Percentiles rank a stretch among this genome's conserved stretches.
phyloP scores from a whole-genome alignment of 73 alveolate genomes.

The Paraurostyla sp. region DNA sequence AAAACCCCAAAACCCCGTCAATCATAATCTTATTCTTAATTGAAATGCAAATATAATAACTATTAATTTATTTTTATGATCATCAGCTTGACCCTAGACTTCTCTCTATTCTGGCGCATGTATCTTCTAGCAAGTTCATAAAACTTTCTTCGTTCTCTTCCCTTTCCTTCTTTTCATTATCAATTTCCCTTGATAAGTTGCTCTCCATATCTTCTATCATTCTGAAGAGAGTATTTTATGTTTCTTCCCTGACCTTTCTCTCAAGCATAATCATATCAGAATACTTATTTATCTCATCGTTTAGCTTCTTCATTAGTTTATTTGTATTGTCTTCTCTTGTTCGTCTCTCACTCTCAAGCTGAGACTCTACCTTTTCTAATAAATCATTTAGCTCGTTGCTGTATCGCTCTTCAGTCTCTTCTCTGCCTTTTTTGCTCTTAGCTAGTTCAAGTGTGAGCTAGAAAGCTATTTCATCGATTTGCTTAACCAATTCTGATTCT shows the following conservation, averaged over 20 bases:
- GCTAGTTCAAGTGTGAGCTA: slow-evolving; percentile 62
- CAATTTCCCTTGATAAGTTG: slow-evolving; percentile 64
- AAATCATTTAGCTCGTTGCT: slow-evolving; percentile 20
- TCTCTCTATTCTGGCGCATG: slow-evolving; percentile 80
- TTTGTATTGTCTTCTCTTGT: slow-evolving; percentile 52
- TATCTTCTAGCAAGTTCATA: slow-evolving; percentile 78
- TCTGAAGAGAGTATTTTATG: slow-evolving; percentile 67
- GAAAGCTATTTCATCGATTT: slow-evolving; percentile 68
- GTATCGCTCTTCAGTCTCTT: slow-evolving; percentile 65
- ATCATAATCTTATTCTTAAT: too few species aligned
- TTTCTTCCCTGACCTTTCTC: slow-evolving; percentile 76
- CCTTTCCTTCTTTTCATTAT: slow-evolving; percentile 66
- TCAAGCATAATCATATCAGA: slow-evolving; percentile 72
- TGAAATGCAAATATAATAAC: too few species aligned
- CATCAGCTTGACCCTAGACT: too few species aligned
- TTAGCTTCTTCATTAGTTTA: slow-evolving; percentile 31
- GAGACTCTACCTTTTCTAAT: slow-evolving; percentile 14
- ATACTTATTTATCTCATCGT: slow-evolving; percentile 60
- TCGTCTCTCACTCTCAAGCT: slow-evolving; percentile 56
- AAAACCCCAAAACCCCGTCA: too few species aligned
- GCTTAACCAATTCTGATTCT: slow-evolving; percentile 29
- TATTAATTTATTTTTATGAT: too few species aligned
- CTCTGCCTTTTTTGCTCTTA: slow-evolving; percentile 63
- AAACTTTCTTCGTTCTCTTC: slow-evolving; percentile 81
- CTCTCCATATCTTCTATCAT: slow-evolving; percentile 81